Percentiles rank a stretch among this genome's conserved stretches.
phyloP scores from a whole-genome alignment of 2,329 filamentous ascomycete genomes.

The Kalmusia sp. region DNA sequence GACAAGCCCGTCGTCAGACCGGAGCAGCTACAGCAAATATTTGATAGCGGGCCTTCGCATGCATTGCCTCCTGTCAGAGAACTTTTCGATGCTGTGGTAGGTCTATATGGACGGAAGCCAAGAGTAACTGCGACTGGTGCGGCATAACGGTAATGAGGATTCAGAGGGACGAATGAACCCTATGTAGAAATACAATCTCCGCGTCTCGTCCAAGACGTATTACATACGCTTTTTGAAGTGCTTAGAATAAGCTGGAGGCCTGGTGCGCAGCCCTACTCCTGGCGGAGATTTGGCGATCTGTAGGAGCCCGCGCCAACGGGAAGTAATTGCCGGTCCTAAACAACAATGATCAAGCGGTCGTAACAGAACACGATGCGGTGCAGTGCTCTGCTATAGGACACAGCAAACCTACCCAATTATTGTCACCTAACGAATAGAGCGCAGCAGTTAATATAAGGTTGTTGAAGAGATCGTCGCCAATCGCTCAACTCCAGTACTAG shows the following conservation, averaged over 20 bases:
- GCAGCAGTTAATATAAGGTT: slow-evolving; percentile 13
- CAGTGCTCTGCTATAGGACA: neutral
- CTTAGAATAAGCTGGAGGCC: neutral
- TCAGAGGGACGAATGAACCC: neutral
- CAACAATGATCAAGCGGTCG: too few relatives aligned
- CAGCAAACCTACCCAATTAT: slow-evolving; percentile 7
- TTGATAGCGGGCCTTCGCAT: slow-evolving; percentile 71
- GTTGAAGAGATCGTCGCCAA: slow-evolving; percentile 12
- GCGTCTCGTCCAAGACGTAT: neutral
- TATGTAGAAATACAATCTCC: slow-evolving; percentile 14
- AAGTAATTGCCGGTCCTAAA: too few relatives aligned
- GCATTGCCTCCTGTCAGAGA: slow-evolving; percentile 76
- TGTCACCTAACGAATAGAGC: neutral
- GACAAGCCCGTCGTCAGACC: slow-evolving; percentile 69
- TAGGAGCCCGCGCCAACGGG: too few relatives aligned
- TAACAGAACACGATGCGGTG: neutral
- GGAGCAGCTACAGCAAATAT: slow-evolving; percentile 73
- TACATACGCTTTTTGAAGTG: neutral
- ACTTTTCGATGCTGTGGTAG: slow-evolving; percentile 76
- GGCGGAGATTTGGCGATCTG: neutral
- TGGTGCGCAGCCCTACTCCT: neutral
- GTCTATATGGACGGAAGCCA: slow-evolving; percentile 67
- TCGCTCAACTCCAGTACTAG: slow-evolving; percentile 2
- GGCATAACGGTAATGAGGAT: slow-evolving; percentile 4
- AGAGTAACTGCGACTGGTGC: slow-evolving; percentile 11